Conservation (phyloP, 108 stramenopile genomes). For the Aurantiochytrium sp. region DNA sequence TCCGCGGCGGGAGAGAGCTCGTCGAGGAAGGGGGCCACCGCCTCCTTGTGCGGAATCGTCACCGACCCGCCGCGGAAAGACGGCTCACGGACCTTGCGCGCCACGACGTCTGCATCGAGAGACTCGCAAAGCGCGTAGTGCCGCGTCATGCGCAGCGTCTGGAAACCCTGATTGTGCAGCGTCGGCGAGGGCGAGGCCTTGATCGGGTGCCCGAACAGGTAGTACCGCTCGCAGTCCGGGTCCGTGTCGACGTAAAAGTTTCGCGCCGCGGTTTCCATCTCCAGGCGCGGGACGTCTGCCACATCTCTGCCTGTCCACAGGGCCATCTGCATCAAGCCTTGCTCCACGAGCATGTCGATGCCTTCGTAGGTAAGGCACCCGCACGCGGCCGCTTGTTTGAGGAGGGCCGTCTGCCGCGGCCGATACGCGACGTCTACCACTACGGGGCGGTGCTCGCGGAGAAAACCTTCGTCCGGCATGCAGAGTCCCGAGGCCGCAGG, state of each 20-base stretch:
- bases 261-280: neutral
- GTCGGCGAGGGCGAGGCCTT: conserved; percentile 88
- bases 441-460: conserved; percentile 55
- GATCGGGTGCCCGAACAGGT: conserved; percentile 86
- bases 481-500: conserved; percentile 82
- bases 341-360: conserved; percentile 95
- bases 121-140: conserved; percentile 59
- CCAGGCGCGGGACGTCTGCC: neutral
- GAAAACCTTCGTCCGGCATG: conserved; percentile 66
- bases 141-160: conserved; percentile 74
- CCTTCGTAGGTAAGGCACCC: conserved; percentile 81
- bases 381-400: conserved; percentile 72
- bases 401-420: conserved; percentile 77
- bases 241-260: conserved; percentile 27
- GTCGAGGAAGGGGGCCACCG: conserved; percentile 82
- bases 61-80: conserved; percentile 83
- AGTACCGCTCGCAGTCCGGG: conserved; percentile 52
- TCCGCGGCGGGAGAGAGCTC: conserved; percentile 78
- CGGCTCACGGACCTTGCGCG: neutral
- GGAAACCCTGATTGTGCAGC: conserved; percentile 91
- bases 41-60: conserved; percentile 98
- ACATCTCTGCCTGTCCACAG: conserved; percentile 69
- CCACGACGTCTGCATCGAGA: conserved; percentile 31
- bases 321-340: conserved; percentile 93
- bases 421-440: conserved; percentile 86